phyloP scores from a whole-genome alignment of 176 grass and related monocot genomes.

The Pontederia crassipes region DNA sequence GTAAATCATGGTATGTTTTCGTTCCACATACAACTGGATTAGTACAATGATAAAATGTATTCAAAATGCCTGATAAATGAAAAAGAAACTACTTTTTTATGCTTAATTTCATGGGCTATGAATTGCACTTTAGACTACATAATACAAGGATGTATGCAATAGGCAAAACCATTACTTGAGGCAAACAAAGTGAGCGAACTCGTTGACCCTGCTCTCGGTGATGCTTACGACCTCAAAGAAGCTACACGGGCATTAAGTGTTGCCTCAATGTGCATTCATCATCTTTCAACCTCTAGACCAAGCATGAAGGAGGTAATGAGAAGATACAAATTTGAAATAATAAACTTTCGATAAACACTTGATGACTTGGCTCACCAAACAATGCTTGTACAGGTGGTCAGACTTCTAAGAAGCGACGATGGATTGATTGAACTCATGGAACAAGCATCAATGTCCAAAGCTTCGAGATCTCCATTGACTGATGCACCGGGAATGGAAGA shows the following conservation, averaged over 20 bases:
- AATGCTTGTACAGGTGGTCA: constrained; percentile 39
- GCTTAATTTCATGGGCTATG: too few species aligned
- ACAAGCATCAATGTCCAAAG: constrained; percentile 36
- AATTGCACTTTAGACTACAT: background rate
- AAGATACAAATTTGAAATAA: background rate
- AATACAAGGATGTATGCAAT: constrained; percentile 7
- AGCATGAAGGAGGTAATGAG: constrained; percentile 67
- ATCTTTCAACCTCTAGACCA: constrained; percentile 58
- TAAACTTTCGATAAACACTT: constrained; percentile 1
- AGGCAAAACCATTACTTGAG: constrained; percentile 91
- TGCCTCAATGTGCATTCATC: constrained; percentile 96
- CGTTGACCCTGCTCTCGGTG: constrained; percentile 54
- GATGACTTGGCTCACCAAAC: background rate
- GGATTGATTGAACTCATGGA: constrained; percentile 38
- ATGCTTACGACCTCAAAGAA: constrained; percentile 55
- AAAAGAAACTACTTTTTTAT: background rate
- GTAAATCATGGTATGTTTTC: too few species aligned
- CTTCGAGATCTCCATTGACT: constrained; percentile 36
- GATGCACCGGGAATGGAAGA: constrained; percentile 77
- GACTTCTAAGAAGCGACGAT: constrained; percentile 55
- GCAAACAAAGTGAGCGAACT: constrained; percentile 68
- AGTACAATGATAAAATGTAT: background rate
- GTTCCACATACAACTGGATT: too few species aligned
- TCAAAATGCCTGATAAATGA: background rate
- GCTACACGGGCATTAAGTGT: constrained; percentile 43